Conservation (phyloP, 805 yeast genomes). For the Ogataea corticis region DNA sequence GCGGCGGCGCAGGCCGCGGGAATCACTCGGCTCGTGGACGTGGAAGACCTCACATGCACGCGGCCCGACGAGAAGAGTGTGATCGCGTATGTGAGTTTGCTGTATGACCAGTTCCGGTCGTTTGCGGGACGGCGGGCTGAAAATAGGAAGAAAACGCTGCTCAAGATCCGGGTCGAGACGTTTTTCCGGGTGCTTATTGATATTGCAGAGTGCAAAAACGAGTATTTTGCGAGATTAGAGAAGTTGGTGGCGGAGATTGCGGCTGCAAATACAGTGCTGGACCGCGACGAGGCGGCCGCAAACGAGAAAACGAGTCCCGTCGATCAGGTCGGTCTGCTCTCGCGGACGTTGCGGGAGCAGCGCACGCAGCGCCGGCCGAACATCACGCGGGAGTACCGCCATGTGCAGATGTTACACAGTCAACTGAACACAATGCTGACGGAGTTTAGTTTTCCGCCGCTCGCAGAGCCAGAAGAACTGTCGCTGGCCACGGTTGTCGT, state of each 20-base stretch:
- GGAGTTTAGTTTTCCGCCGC: constrained; percentile 19
- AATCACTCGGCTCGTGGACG: constrained; percentile 53
- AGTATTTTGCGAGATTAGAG: constrained; percentile 16
- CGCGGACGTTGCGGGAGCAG: constrained; percentile 7
- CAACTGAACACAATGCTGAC: constrained; percentile 21
- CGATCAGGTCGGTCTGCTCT: too few species aligned
- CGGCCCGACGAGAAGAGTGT: constrained; percentile 63
- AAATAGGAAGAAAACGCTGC: constrained; percentile 2
- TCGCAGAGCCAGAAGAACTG: constrained; percentile 19
- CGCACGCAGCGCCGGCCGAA: constrained; percentile 12
- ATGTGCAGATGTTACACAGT: constrained; percentile 18
- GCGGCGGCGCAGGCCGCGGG: constrained; percentile 46
- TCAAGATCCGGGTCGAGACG: constrained; percentile 28
- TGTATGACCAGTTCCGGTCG: constrained; percentile 49
- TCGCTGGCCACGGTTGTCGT: constrained; percentile 11
- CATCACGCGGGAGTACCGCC: constrained; percentile 17
- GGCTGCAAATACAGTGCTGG: constrained; percentile 15
- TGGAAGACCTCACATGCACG: constrained; percentile 49
- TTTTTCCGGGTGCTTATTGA: constrained; percentile 25
- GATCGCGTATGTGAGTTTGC: constrained; percentile 57
- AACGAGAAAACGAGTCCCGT: too few species aligned
- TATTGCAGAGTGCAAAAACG: constrained; percentile 20
- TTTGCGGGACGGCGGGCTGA: constrained; percentile 7
- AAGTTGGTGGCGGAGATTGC: constrained; percentile 15
- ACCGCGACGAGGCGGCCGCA: constrained; percentile 5